phyloP scores from a whole-genome alignment of 1,284 basidiomycete genomes.

The Cryptococcus neoformans region DNA sequence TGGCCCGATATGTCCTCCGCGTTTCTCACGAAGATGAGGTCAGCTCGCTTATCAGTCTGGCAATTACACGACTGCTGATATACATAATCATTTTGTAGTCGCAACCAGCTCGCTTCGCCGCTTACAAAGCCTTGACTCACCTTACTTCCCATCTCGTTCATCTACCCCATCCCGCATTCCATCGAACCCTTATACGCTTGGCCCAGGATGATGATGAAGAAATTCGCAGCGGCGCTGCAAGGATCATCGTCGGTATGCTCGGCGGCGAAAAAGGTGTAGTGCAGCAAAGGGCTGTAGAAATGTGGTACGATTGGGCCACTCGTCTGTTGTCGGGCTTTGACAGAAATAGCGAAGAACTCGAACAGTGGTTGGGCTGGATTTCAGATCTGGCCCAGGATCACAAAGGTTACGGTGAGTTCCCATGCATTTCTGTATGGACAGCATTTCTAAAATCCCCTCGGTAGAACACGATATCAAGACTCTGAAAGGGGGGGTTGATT shows the following conservation, averaged over 20 bases:
- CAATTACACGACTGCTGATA: background rate
- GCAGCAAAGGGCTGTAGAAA: conserved; percentile 23
- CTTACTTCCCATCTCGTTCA: conserved; percentile 15
- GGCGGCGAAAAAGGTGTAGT: conserved; percentile 13
- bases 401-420: conserved; percentile 20
- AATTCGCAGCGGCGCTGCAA: conserved; percentile 26
- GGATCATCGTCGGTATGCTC: conserved; percentile 24
- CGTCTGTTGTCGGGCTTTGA: background rate
- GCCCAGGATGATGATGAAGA: conserved; percentile 45
- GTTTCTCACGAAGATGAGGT: conserved; percentile 21
- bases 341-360: background rate
- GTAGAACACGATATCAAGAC: conserved; percentile 13
- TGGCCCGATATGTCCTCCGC: background rate
- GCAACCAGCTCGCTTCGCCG: conserved; percentile 26
- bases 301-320: conserved; percentile 34
- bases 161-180: conserved; percentile 6
- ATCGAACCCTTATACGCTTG: conserved; percentile 26
- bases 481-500: background rate
- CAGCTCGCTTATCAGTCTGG: background rate
- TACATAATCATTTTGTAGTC: conserved; percentile 16
- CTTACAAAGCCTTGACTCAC: conserved; percentile 20
- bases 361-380: conserved; percentile 28
- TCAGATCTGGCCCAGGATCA: conserved; percentile 10
- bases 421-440: background rate
- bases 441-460: background rate